Evolutionary conservation across 495 filamentous ascomycete genomes (phyloP).

Genomic region (Lasiosphaeria hispida): DNA sequence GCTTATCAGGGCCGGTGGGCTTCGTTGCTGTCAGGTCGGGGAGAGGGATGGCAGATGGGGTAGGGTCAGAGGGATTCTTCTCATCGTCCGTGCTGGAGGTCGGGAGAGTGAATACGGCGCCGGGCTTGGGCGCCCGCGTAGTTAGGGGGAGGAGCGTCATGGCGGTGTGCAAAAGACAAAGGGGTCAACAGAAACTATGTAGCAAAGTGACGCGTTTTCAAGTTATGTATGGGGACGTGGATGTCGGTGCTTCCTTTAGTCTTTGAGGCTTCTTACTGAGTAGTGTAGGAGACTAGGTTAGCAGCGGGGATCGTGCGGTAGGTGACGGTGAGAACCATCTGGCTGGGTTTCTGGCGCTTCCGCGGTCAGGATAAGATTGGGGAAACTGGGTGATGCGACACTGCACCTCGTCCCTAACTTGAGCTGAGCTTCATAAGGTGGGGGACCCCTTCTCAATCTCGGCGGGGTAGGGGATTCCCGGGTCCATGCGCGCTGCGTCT

Average conservation of each 20-base stretch:
- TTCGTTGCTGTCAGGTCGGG: slow-evolving; percentile 4
- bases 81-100: not conserved
- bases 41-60: slow-evolving; percentile 11
- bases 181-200: not conserved
- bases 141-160: slow-evolving; percentile 18
- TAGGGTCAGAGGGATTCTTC: not conserved
- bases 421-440: too few relatives aligned
- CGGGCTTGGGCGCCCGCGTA: slow-evolving; percentile 8
- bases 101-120: slow-evolving; percentile 9
- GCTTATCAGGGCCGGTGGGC: not conserved
- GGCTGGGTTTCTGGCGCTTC: too few relatives aligned
- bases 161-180: not conserved
- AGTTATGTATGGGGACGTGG: too few relatives aligned
- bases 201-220: not conserved
- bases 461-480: not conserved
- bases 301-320: too few relatives aligned
- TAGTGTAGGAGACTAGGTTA: too few relatives aligned
- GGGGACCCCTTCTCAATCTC: too few relatives aligned
- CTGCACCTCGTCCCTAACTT: too few relatives aligned
- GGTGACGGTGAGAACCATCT: too few relatives aligned
- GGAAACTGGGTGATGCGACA: too few relatives aligned
- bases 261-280: too few relatives aligned
- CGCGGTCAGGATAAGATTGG: too few relatives aligned
- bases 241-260: too few relatives aligned
- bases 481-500: not conserved